These are phyloP conservation scores for Colletotrichum neosansevieriae DNA, from an alignment of 2,329 filamentous ascomycete genomes.

Conservation along the genomic window DNA sequence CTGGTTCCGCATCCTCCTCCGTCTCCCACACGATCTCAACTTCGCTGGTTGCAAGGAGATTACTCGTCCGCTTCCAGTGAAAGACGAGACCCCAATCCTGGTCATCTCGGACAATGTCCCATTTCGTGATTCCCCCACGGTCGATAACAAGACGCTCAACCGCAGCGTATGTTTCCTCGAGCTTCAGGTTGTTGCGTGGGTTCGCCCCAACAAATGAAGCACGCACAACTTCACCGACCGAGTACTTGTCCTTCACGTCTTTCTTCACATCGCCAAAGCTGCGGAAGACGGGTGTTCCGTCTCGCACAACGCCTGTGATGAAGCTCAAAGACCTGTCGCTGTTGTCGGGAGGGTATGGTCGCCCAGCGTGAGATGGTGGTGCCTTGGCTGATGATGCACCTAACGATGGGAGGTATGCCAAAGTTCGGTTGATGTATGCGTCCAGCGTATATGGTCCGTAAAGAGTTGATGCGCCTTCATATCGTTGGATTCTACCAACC, in stretches of 20 bases:
- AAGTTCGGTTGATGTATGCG: conserved; percentile 85
- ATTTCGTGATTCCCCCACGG: conserved; percentile 52
- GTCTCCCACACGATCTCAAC: conserved; percentile 85
- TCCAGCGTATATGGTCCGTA: conserved; percentile 88
- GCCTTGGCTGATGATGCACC: conserved; percentile 8
- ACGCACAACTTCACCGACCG: conserved; percentile 68
- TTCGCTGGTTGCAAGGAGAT: conserved; percentile 78
- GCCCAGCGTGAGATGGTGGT: conserved; percentile 50
- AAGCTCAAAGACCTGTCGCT: conserved; percentile 80
- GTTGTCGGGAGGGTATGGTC: conserved; percentile 80
- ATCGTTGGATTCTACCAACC: conserved; percentile 73
- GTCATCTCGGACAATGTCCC: conserved; percentile 79
- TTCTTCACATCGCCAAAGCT: conserved; percentile 76
- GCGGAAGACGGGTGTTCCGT: conserved; percentile 73
- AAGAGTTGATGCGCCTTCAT: conserved; percentile 90
- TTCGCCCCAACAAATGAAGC: conserved; percentile 87
- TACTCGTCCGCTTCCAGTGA: conserved; percentile 80
- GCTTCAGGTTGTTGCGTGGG: conserved; percentile 84
- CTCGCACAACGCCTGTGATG: conserved; percentile 82
- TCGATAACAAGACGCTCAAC: conserved; percentile 71
- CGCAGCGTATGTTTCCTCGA: conserved; percentile 81
- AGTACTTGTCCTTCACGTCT: conserved; percentile 64
- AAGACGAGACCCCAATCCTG: conserved; percentile 86
- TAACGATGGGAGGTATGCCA: conserved; percentile 33
- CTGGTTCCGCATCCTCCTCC: conserved; percentile 67